Base-by-base conservation (phyloP, 805 yeast species). In the Cyberlindnera mrakii region DNA sequence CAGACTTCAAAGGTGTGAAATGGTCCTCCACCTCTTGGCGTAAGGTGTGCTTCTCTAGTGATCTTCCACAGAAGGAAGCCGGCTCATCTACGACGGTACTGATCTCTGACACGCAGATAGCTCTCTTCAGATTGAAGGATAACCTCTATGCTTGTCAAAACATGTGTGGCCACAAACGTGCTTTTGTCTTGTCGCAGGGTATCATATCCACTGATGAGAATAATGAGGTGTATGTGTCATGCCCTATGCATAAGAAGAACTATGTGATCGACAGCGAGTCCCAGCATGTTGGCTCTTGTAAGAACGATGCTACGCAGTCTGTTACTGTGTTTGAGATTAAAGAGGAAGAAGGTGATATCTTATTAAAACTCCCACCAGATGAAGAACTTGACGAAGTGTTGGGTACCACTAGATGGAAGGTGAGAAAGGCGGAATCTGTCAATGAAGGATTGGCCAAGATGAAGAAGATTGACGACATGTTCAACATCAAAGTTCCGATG, bases 161-260 rank as follows among this genome's bases (percentile, higher is more conserved):
- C 46, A 64, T 66, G 68, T 66, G 70, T 49, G 66, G 66, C n/a
- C 68, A 66, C 43, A 59, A 63, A 30, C 51, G 67, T n/a, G 63
- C 70, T 1, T 66, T 66, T 54, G 66, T 64, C 1, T 47, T 66
- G 30, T 55, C 60, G 19, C 67, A 64, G 45, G 70, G 70, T 35
- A 59, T 63, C 17, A 36, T 64, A 13, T 58, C 62, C 5, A 53
- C 58, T 20, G 67, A 63, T 44, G 64, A 57, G 29, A 51, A 55
- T 30, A 54, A 59, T 14, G 49, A 56, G 18, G 53, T 64, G 3
- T 63, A 61, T 41, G 53, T 66, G 14, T 59, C 68, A 6, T 64
- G 70, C 50, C 71, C 71, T 2, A 49, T 66, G 38, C 70, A 66
- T 46, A 61, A 62, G 51, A 57, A 63, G 23, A 64, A 65, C 46